A percentile compares a stretch with the other conserved stretches of the same genome.
Evolutionary conservation across 2,329 filamentous ascomycete species (phyloP).

Genomic region (Verticillium nubilum): DNA sequence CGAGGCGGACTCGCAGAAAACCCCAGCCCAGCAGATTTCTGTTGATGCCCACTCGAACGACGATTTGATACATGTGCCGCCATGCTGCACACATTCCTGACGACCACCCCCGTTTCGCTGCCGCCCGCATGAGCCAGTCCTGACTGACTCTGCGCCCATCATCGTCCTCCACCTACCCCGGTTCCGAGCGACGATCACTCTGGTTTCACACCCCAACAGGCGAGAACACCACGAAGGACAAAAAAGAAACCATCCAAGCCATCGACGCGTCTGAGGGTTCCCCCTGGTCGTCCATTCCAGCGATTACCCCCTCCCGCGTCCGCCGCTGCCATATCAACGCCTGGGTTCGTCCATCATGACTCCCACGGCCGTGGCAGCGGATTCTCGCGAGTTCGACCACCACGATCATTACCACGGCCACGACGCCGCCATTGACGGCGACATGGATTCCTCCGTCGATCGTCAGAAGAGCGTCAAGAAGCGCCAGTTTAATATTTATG

Average conservation of each 20-base stretch:
- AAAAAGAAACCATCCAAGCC: constrained; percentile 1
- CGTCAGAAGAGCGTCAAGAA: constrained; percentile 8
- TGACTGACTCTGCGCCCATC: background rate
- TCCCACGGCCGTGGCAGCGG: constrained; percentile 14
- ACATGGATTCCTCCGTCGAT: constrained; percentile 2
- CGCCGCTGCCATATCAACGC: constrained; percentile 10
- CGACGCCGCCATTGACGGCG: constrained; percentile 2
- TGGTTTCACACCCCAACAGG: constrained; percentile 12
- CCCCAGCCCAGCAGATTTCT: background rate
- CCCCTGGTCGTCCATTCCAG: background rate
- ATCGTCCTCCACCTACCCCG: constrained; percentile 5
- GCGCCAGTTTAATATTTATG: constrained; percentile 14
- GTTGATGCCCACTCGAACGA: background rate
- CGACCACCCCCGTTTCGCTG: constrained; percentile 5
- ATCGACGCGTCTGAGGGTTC: background rate
- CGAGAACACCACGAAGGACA: background rate
- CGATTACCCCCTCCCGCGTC: background rate
- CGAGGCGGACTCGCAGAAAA: background rate
- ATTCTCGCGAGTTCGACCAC: constrained; percentile 6
- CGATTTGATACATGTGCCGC: constrained; percentile 10
- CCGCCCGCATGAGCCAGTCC: constrained; percentile 7
- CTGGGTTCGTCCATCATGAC: constrained; percentile 9
- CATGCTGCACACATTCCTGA: constrained; percentile 8
- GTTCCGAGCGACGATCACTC: constrained; percentile 12
- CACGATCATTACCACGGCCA: constrained; percentile 6